Evolutionary conservation across 805 yeast genomes (phyloP).

Genomic region (Zygosaccharomyces siamensis): DNA sequence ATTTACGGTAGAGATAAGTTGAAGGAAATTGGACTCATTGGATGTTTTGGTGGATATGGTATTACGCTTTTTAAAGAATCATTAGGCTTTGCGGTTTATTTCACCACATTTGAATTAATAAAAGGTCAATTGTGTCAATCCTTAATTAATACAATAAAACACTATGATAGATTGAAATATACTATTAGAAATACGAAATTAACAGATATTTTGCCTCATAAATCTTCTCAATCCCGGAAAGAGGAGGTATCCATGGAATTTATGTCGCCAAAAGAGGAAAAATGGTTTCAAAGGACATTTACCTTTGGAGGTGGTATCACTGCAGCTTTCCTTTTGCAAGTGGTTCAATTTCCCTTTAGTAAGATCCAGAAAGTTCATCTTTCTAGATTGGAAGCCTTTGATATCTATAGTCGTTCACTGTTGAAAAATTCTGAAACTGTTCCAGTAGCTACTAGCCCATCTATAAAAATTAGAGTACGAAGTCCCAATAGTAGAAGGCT

Average conservation of each 20-base stretch:
- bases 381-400: conserved; percentile 74
- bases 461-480: conserved; percentile 14
- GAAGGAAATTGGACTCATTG: conserved; percentile 67
- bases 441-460: conserved; percentile 2
- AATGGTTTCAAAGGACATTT: conserved; percentile 24
- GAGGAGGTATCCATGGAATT: conserved; percentile 20
- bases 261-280: conserved; percentile 24
- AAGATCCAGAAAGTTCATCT: conserved; percentile 77
- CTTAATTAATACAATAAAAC: conserved; percentile 43
- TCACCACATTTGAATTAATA: conserved; percentile 71
- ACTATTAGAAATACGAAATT: conserved; percentile 19
- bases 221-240: conserved; percentile 19
- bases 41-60: conserved; percentile 88
- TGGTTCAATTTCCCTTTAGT: conserved; percentile 77
- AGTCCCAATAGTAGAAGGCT: conserved; percentile 21
- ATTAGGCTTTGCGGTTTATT: conserved; percentile 79
- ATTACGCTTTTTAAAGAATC: conserved; percentile 72
- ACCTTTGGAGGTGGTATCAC: conserved; percentile 80
- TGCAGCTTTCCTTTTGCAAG: conserved; percentile 72
- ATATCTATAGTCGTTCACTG: conserved; percentile 41
- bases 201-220: conserved; percentile 22
- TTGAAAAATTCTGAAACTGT: conserved; percentile 30
- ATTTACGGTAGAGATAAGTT: conserved; percentile 64
- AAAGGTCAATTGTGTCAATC: conserved; percentile 60
- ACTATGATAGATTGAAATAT: conserved; percentile 41